Base-by-base conservation (phyloP, 2,329 filamentous ascomycete species). In the Fusarium hostae region DNA sequence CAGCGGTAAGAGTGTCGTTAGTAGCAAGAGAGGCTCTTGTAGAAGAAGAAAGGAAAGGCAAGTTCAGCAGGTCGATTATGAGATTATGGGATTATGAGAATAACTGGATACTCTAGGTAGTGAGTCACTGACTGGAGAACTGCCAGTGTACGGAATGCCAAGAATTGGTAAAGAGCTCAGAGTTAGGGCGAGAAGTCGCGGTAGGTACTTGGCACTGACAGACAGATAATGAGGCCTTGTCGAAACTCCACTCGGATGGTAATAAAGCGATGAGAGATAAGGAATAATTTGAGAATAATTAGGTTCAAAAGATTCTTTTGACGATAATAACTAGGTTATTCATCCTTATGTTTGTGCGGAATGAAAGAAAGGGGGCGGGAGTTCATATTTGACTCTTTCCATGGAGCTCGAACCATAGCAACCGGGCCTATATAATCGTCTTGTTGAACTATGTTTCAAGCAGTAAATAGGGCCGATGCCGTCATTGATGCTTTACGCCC, bases 311-410 rank as follows among this genome's bases (percentile, higher is more conserved):
- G 24, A 16, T 8, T 41, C 13, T 56, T 30, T 26, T 59, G 39
- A 6, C 26, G 26, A 55, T 15, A 15, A 47, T 34, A 8, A 26
- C 11, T 9, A 40, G 30, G n/a, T 32, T 50, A 26, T 50, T 48
- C n/a, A 20, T 43, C 47, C 16, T 41, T 28, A 15, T 43, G 32
- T 59, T 64, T 43, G 35, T 35, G 43, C 22, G 32, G 24, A 47
- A 43, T 52, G 59, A 64, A 35, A 55, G 64, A 64, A 68, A 68
- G 45, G 66, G 58, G 64, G 16, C 26, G 26, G 13, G 30, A 58
- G 51, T 34, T 35, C 39, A 28, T 44, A 45, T 37, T 63, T 39
- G 30, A 22, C n/a, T 37, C 37, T 34, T 34, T 34, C 41, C 28
- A 24, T 30, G 22, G 32, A 51, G 34, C 16, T n/a, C 20, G 44